These are phyloP conservation scores for Epichloe bromicola DNA, from an alignment of 2,329 filamentous ascomycete species.

Conservation along the genomic window DNA sequence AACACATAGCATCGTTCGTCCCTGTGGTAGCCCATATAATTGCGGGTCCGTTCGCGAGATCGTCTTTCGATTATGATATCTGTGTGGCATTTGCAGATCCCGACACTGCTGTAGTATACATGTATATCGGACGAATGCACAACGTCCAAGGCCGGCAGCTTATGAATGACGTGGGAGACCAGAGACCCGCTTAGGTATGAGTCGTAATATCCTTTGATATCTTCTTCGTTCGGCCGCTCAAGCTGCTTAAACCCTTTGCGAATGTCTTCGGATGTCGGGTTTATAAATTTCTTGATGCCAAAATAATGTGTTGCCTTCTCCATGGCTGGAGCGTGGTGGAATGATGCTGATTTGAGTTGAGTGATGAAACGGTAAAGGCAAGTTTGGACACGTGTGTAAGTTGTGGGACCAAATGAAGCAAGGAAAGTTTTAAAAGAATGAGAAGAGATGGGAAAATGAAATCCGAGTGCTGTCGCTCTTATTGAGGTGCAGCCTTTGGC, in stretches of 20 bases:
- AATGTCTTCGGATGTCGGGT: not conserved
- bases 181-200: not conserved
- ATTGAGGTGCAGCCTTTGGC: not conserved
- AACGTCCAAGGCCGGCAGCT: not conserved
- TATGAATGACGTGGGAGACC: not conserved
- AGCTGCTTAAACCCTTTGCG: not conserved
- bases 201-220: not conserved
- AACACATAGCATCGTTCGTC: constrained; percentile 5
- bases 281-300: not conserved
- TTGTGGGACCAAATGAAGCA: not conserved
- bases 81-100: not conserved
- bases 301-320: not conserved
- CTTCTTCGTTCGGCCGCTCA: not conserved
- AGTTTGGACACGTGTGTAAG: not conserved
- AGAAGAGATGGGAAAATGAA: not conserved
- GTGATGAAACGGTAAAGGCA: not conserved
- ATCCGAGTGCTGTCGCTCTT: too few relatives aligned
- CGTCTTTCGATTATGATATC: not conserved
- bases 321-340: not conserved
- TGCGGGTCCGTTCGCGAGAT: not conserved
- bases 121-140: constrained; percentile 1
- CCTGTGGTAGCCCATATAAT: constrained; percentile 5
- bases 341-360: not conserved
- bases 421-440: not conserved
- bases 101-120: not conserved